These are phyloP conservation scores for Clonostachys chloroleuca DNA, from an alignment of 2,329 filamentous ascomycete species.

Conservation along the genomic window DNA sequence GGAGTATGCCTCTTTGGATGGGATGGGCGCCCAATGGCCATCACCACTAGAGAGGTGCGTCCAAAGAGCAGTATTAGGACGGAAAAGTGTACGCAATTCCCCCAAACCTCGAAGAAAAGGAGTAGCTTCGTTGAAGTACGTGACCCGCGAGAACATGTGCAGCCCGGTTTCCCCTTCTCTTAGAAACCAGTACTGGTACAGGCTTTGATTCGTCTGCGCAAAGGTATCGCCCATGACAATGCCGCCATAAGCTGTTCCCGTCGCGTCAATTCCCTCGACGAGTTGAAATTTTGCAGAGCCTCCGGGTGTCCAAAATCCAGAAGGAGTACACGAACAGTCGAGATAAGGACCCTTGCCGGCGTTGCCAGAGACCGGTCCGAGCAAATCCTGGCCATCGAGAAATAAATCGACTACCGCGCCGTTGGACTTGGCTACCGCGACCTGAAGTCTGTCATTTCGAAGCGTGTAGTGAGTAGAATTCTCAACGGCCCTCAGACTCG, in stretches of 20 bases:
- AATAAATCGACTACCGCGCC: slow-evolving; percentile 26
- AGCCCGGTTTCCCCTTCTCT: slow-evolving; percentile 58
- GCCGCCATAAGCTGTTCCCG: slow-evolving; percentile 48
- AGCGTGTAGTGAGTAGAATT: not conserved
- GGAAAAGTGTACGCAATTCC: slow-evolving; percentile 57
- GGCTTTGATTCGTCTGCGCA: slow-evolving; percentile 19
- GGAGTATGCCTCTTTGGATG: slow-evolving; percentile 32
- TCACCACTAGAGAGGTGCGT: slow-evolving; percentile 56
- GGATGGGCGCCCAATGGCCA: slow-evolving; percentile 43
- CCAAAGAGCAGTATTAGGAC: slow-evolving; percentile 55
- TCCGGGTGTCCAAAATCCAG: slow-evolving; percentile 48
- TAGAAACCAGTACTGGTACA: slow-evolving; percentile 57
- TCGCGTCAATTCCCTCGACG: slow-evolving; percentile 37
- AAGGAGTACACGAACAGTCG: slow-evolving; percentile 58
- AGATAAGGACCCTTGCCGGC: slow-evolving; percentile 52
- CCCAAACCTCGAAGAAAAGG: slow-evolving; percentile 54
- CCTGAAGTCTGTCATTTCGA: slow-evolving; percentile 27
- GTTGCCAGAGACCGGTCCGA: slow-evolving; percentile 26
- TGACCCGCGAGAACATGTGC: slow-evolving; percentile 55
- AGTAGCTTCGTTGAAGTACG: slow-evolving; percentile 27
- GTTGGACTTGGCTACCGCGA: slow-evolving; percentile 27
- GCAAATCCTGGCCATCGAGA: slow-evolving; percentile 38
- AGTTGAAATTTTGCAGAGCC: slow-evolving; percentile 24
- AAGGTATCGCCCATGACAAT: slow-evolving; percentile 56
- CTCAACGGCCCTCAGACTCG: not conserved